Conservation (phyloP, 2,329 filamentous ascomycete genomes). For the Paecilomyces niveus region DNA sequence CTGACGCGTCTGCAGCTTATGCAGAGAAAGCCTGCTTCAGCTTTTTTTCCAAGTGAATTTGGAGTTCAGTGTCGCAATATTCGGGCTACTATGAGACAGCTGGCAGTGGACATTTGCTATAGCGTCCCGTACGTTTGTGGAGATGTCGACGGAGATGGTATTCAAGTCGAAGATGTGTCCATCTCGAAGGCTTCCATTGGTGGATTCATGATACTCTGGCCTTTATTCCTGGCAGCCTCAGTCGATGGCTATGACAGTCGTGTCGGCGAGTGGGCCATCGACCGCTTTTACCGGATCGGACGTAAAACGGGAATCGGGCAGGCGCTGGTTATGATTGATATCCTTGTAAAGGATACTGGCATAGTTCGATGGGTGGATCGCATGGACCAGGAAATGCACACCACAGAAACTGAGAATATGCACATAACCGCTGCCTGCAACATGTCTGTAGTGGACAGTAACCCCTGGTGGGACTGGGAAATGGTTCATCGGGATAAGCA, state of each 20-base stretch:
- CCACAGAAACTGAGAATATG: neutral
- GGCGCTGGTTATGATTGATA: slow-evolving; percentile 27
- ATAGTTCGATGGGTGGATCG: slow-evolving; percentile 14
- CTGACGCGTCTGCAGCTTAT: slow-evolving; percentile 21
- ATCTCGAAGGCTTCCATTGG: slow-evolving; percentile 23
- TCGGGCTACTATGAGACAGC: slow-evolving; percentile 17
- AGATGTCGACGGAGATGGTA: slow-evolving; percentile 10
- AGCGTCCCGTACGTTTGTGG: slow-evolving; percentile 30
- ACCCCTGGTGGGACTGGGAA: neutral
- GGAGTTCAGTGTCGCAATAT: slow-evolving; percentile 22
- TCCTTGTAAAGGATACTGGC: slow-evolving; percentile 21
- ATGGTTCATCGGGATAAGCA: neutral
- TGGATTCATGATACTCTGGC: slow-evolving; percentile 30
- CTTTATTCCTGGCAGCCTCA: slow-evolving; percentile 28
- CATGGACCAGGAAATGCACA: slow-evolving; percentile 2
- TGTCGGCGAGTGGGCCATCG: slow-evolving; percentile 24
- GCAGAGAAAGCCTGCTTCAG: slow-evolving; percentile 12
- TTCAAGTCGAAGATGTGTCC: slow-evolving; percentile 7
- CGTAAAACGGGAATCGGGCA: slow-evolving; percentile 31
- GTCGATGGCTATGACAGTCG: slow-evolving; percentile 20
- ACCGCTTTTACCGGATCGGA: slow-evolving; percentile 26
- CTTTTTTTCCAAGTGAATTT: slow-evolving; percentile 21
- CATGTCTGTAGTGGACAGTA: neutral
- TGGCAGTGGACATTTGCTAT: slow-evolving; percentile 30
- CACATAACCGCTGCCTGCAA: neutral